phyloP scores from a whole-genome alignment of 2,329 filamentous ascomycete genomes.

The Nemania sp. region DNA sequence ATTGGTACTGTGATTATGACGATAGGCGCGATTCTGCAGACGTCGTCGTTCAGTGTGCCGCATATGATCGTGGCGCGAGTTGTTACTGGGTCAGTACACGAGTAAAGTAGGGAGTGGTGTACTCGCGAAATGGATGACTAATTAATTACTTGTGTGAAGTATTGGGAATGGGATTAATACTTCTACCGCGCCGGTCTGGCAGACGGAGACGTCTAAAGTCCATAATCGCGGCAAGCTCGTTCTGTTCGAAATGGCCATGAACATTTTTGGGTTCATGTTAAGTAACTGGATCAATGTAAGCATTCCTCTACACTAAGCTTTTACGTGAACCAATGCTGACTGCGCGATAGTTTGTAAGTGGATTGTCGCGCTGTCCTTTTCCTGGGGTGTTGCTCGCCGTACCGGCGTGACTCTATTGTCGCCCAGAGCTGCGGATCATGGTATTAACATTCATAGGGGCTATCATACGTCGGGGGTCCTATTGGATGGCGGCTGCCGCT shows the following conservation, averaged over 20 bases:
- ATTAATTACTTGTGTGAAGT: too few species aligned
- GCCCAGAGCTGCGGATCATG: neutral
- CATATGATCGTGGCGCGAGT: slow-evolving; percentile 31
- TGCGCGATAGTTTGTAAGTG: slow-evolving; percentile 8
- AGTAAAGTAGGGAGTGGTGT: too few species aligned
- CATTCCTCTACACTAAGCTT: neutral
- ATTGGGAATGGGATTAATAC: slow-evolving; percentile 47
- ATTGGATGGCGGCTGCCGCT: slow-evolving; percentile 45
- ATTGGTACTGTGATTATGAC: slow-evolving; percentile 48
- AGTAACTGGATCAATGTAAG: slow-evolving; percentile 24
- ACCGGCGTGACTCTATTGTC: neutral
- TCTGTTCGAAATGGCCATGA: slow-evolving; percentile 37
- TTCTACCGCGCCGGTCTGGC: slow-evolving; percentile 38
- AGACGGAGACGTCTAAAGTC: slow-evolving; percentile 38
- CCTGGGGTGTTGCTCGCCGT: neutral
- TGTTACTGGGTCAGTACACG: slow-evolving; percentile 44
- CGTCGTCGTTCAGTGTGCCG: slow-evolving; percentile 40
- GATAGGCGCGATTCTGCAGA: slow-evolving; percentile 39
- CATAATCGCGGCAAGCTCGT: slow-evolving; percentile 37
- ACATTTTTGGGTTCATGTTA: slow-evolving; percentile 37
- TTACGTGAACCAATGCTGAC: neutral
- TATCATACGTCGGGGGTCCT: slow-evolving; percentile 37
- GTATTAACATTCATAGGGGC: slow-evolving; percentile 6
- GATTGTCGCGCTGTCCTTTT: neutral
- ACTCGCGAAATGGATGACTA: too few species aligned